These are phyloP conservation scores for Fusarium sp. DNA, from an alignment of 2,329 filamentous ascomycete species.

Conservation along the genomic window DNA sequence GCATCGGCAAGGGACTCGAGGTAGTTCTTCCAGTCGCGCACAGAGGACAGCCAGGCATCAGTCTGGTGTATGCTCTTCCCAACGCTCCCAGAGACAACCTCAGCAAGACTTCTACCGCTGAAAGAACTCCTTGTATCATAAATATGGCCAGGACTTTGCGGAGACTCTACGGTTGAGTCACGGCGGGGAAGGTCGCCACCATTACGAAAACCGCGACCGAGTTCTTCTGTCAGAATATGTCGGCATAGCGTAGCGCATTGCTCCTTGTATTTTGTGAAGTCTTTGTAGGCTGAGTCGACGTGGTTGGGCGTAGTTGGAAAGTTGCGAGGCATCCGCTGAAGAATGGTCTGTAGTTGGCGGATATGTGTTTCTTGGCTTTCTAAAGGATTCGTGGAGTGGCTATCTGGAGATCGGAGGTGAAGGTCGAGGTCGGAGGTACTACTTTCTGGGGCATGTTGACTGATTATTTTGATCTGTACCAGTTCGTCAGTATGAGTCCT, in stretches of 20 bases:
- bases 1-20: slow-evolving; percentile 54
- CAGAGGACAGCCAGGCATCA: slow-evolving; percentile 50
- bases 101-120: slow-evolving; percentile 48
- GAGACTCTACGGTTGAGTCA: slow-evolving; percentile 46
- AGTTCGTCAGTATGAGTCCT: not conserved
- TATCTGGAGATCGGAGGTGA: slow-evolving; percentile 38
- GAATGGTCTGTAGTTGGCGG: slow-evolving; percentile 48
- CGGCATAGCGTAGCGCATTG: slow-evolving; percentile 53
- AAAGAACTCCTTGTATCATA: slow-evolving; percentile 51
- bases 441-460: slow-evolving; percentile 32
- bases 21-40: slow-evolving; percentile 57
- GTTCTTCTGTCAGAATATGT: slow-evolving; percentile 52
- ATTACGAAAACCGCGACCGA: slow-evolving; percentile 42
- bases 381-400: slow-evolving; percentile 37
- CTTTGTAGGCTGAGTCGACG: slow-evolving; percentile 56
- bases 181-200: slow-evolving; percentile 40
- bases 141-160: slow-evolving; percentile 43
- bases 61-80: slow-evolving; percentile 36
- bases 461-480: slow-evolving; percentile 10
- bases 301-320: slow-evolving; percentile 47
- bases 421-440: slow-evolving; percentile 44
- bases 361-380: slow-evolving; percentile 47
- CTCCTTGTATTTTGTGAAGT: slow-evolving; percentile 54
- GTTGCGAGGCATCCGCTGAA: slow-evolving; percentile 48
- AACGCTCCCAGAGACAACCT: slow-evolving; percentile 44